A percentile compares a stretch with the other conserved stretches of the same genome.
These are phyloP conservation scores for Eutrema yunnanense DNA, from an alignment of 345 rosid species.

Conservation along the genomic window DNA sequence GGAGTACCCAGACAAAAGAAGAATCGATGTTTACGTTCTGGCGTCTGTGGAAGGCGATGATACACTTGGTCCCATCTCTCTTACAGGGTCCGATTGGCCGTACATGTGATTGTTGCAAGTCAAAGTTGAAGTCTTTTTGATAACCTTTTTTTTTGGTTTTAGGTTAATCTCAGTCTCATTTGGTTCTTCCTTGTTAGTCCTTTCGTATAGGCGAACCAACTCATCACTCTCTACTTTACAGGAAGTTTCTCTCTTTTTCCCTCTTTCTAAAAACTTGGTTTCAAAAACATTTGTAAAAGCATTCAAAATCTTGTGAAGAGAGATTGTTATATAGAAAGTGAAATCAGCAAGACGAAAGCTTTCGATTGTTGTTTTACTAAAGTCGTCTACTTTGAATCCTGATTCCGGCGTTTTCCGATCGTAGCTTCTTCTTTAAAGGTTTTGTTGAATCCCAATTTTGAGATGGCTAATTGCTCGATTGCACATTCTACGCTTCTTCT, in stretches of 20 bases:
- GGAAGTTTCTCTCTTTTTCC: neutral
- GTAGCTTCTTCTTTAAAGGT: neutral
- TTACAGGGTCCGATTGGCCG: slow-evolving; percentile 24
- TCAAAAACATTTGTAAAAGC: too few species aligned
- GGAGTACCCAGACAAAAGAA: slow-evolving; percentile 1
- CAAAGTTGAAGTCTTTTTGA: neutral
- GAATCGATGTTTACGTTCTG: slow-evolving; percentile 15
- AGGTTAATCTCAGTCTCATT: neutral
- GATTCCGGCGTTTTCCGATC: neutral
- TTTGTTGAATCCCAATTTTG: neutral
- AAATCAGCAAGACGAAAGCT: neutral
- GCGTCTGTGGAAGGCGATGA: slow-evolving; percentile 17
- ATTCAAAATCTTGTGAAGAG: too few species aligned
- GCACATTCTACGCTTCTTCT: neutral
- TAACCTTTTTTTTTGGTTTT: neutral
- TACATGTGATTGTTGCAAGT: slow-evolving; percentile 11
- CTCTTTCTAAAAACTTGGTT: neutral
- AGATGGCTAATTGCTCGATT: slow-evolving; percentile 6
- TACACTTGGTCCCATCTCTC: slow-evolving; percentile 28
- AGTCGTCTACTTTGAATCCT: neutral
- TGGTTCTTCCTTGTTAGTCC: neutral
- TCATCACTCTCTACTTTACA: neutral
- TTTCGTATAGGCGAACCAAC: neutral
- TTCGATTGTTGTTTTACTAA: neutral
- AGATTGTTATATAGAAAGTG: too few species aligned